phyloP scores from a whole-genome alignment of 768 basidiomycete species.

The Boletus rubroflammeus region DNA sequence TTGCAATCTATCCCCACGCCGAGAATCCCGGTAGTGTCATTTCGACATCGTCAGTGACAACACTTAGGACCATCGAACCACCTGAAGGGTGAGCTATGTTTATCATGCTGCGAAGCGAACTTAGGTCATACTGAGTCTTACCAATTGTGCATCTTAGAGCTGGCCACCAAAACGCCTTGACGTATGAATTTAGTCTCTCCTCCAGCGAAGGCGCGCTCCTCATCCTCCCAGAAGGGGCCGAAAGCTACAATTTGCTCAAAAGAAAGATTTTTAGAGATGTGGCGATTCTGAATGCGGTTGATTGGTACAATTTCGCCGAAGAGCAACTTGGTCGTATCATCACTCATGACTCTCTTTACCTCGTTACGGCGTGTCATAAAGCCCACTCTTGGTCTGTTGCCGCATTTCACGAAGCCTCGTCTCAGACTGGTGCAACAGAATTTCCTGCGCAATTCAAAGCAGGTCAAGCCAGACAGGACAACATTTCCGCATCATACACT shows the following conservation, averaged over 20 bases:
- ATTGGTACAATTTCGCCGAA: conserved; percentile 29
- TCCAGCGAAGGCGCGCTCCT: conserved; percentile 29
- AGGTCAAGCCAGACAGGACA: neutral
- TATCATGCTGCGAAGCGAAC: neutral
- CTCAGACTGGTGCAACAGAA: neutral
- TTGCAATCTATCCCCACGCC: conserved; percentile 2
- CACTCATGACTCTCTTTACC: conserved; percentile 26
- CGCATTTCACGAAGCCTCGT: conserved; percentile 4
- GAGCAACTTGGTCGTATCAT: conserved; percentile 11
- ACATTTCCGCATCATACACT: conserved; percentile 7
- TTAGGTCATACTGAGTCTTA: neutral
- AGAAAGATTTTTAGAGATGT: conserved; percentile 16
- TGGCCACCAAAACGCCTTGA: neutral
- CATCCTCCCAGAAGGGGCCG: conserved; percentile 29
- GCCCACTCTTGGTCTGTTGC: conserved; percentile 28
- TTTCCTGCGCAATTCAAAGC: conserved; percentile 17
- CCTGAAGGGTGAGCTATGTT: neutral
- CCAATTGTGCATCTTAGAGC: neutral
- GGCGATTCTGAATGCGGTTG: conserved; percentile 17
- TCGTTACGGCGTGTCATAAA: conserved; percentile 21
- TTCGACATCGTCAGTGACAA: conserved; percentile 7
- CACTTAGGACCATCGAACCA: conserved; percentile 1
- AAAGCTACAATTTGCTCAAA: conserved; percentile 19
- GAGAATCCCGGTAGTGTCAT: conserved; percentile 12
- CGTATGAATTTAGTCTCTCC: conserved; percentile 11